phyloP scores from a whole-genome alignment of 2,329 filamentous ascomycete genomes.

The Hypomyces rosellus region DNA sequence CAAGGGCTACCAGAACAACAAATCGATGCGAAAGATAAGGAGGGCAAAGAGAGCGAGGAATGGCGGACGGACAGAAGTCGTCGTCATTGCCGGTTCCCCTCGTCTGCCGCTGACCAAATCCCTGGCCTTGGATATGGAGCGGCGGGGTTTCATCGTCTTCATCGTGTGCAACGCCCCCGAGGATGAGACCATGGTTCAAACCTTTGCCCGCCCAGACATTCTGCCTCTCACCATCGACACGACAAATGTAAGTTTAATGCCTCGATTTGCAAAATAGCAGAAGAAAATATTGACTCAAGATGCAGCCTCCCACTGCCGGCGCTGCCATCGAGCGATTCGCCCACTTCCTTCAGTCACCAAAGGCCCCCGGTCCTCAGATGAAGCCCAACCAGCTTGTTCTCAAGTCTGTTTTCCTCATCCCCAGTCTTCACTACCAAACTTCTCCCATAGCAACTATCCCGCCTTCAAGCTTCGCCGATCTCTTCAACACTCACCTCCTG shows the following conservation, averaged over 20 bases:
- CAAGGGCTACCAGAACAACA: conserved; percentile 42
- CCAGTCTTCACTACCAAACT: conserved; percentile 71
- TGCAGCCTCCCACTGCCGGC: conserved; percentile 60
- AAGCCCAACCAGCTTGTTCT: conserved; percentile 70
- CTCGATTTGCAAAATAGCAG: not conserved
- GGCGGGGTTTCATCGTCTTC: conserved; percentile 89
- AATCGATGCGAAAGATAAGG: conserved; percentile 59
- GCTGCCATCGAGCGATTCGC: conserved; percentile 67
- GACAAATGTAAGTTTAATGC: conserved; percentile 55
- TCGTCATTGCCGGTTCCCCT: conserved; percentile 82
- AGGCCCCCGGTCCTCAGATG: conserved; percentile 69
- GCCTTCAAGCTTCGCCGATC: conserved; percentile 77
- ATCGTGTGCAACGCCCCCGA: conserved; percentile 79
- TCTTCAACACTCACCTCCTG: conserved; percentile 86
- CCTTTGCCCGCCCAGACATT: conserved; percentile 74
- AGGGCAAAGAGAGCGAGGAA: conserved; percentile 73
- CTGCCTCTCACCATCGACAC: conserved; percentile 77
- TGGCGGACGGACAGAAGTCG: conserved; percentile 80
- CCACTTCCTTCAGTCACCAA: conserved; percentile 64
- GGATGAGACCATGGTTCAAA: conserved; percentile 73
- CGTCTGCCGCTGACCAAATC: conserved; percentile 78
- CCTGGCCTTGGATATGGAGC: conserved; percentile 78
- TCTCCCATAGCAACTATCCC: conserved; percentile 81
- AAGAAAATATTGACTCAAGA: not conserved
- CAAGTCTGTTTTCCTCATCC: conserved; percentile 75